Percentiles rank a stretch among this genome's conserved stretches.
Evolutionary conservation across 2,329 filamentous ascomycete species (phyloP).

Genomic region (Fusarium globosum): DNA sequence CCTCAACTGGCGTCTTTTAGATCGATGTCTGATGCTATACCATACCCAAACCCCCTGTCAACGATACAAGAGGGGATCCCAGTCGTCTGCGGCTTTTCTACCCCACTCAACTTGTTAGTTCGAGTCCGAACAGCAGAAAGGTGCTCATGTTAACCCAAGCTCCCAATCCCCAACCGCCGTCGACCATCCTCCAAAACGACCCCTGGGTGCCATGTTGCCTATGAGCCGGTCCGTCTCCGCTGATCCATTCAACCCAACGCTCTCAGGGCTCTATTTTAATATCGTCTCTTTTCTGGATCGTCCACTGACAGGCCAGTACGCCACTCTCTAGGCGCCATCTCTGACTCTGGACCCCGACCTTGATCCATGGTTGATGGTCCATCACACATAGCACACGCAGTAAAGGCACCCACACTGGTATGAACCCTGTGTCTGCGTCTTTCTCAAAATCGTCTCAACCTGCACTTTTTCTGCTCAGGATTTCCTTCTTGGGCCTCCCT

Average conservation of each 20-base stretch:
- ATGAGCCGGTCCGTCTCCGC: constrained; percentile 45
- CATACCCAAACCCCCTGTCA: constrained; percentile 15
- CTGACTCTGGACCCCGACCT: constrained; percentile 51
- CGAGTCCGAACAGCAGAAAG: constrained; percentile 27
- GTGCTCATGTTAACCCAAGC: constrained; percentile 32
- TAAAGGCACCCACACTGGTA: constrained; percentile 36
- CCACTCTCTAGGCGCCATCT: constrained; percentile 57
- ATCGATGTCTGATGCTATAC: constrained; percentile 21
- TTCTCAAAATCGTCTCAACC: constrained; percentile 46
- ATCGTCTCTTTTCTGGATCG: constrained; percentile 49
- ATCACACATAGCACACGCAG: constrained; percentile 45
- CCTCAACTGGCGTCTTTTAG: constrained; percentile 26
- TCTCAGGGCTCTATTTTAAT: constrained; percentile 58
- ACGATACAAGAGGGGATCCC: constrained; percentile 34
- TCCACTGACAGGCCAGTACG: constrained; percentile 57
- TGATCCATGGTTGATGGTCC: constrained; percentile 48
- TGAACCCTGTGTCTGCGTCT: constrained; percentile 35
- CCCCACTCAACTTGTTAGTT: constrained; percentile 34
- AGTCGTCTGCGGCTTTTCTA: constrained; percentile 39
- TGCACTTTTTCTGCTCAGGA: constrained; percentile 40
- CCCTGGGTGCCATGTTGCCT: constrained; percentile 39
- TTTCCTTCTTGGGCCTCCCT: constrained; percentile 44
- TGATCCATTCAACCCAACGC: constrained; percentile 47
- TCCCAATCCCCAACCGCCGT: constrained; percentile 43
- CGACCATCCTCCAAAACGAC: constrained; percentile 35